Evolutionary conservation across 305 asterid species (phyloP).

Genomic region (Solanum aculeatissimum): DNA sequence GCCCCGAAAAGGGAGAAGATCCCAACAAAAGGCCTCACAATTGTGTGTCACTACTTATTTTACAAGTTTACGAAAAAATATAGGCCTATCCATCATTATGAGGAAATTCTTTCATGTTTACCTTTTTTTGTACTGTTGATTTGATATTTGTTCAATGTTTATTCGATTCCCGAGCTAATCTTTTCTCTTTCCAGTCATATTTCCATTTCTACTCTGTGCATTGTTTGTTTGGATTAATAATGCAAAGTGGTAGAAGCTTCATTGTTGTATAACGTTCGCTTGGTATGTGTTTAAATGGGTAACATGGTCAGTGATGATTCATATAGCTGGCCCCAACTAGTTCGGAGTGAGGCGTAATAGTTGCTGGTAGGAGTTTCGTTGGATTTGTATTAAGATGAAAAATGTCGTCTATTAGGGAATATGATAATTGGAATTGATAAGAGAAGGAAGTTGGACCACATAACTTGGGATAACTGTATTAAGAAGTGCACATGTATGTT

Average conservation of each 20-base stretch:
- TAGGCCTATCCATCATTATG: background rate
- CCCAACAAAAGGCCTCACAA: background rate
- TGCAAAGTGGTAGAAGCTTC: background rate
- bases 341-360: background rate
- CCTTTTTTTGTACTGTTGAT: background rate
- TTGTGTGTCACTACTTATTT: background rate
- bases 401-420: background rate
- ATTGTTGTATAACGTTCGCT: background rate
- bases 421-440: background rate
- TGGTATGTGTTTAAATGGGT: background rate
- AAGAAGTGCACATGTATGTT: background rate
- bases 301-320: background rate
- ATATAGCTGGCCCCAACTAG: background rate
- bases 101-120: background rate
- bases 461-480: background rate
- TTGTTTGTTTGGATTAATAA: background rate
- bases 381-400: background rate
- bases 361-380: background rate
- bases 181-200: background rate
- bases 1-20: background rate
- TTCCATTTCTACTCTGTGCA: background rate
- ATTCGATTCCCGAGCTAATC: background rate
- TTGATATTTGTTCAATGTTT: background rate
- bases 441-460: background rate
- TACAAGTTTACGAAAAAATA: background rate